Base-by-base conservation (phyloP, 129 eudicot species). In the Kitagawia praeruptora region DNA sequence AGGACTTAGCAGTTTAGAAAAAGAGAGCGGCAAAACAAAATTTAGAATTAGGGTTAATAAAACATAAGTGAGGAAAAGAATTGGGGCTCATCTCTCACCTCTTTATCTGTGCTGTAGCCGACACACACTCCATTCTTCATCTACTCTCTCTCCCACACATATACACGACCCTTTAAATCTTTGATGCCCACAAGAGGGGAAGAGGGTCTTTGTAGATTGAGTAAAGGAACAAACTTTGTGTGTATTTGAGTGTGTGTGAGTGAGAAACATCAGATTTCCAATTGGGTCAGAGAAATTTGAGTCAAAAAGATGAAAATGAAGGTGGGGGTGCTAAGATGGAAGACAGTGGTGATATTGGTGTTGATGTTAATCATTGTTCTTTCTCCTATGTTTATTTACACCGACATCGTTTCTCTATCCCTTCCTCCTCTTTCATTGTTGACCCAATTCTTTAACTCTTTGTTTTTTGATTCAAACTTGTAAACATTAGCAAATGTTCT, bases 371-470 rank as follows among this genome's bases (percentile, higher is more conserved):
- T 90, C 8, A 89, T 96, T 0, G 96, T 93, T 78, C 73, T 93
- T 81, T 86, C 96, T 41, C 96, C 96, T 3, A 90, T 93, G 79
- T 80, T 93, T 69, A 93, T 91, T 76, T 91, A 82, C 86, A 86
- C 90, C 37, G 86, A 89, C 82, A n/a, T 40, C 76, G 28, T 48
- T 82, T 92, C 79, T 69, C 77, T 37, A 45, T 75, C 85, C 81
- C 81, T 64, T 39, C 56, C n/a, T 49, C 87, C 13, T 74, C 87
- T 75, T 70, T 66, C 14, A 66, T 66, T 10, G 41, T 31, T 13
- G 67, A 58, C 40, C 72, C 72, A 66, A 0, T 66, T 66, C 7
- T 31, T 66, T 31, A 21, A 4, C 37, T 66, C 7, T 31, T 66
- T 66, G 41, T 13, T 10, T 66, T 66, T 42, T 40, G 19, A 67